Evolutionary conservation across 257 asterid species (phyloP).

Genomic region (Osmanthus fragrans): DNA sequence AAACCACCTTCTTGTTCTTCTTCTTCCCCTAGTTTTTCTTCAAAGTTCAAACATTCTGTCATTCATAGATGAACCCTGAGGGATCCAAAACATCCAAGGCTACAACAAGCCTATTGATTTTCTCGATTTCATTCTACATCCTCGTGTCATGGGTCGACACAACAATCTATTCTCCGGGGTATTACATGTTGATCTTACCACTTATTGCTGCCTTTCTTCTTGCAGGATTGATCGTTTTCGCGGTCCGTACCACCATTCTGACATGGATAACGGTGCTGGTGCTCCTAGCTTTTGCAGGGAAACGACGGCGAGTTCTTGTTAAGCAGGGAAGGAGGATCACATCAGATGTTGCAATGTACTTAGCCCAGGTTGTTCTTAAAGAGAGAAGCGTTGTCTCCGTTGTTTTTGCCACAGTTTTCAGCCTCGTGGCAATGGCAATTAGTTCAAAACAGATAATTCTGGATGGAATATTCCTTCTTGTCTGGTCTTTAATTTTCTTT

Average conservation of each 20-base stretch:
- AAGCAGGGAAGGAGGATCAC: slow-evolving; percentile 67
- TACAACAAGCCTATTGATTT: slow-evolving; percentile 37
- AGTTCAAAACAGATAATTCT: slow-evolving; percentile 23
- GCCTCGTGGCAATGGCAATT: slow-evolving; percentile 40
- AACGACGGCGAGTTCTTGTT: slow-evolving; percentile 62
- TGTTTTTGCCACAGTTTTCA: slow-evolving; percentile 43
- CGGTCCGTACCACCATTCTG: slow-evolving; percentile 57
- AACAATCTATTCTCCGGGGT: slow-evolving; percentile 13
- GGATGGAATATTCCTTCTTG: not conserved
- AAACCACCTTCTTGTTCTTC: not conserved
- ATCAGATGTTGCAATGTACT: slow-evolving; percentile 52
- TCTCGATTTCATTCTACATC: slow-evolving; percentile 41
- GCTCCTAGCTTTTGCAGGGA: slow-evolving; percentile 69
- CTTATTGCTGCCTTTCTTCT: slow-evolving; percentile 27
- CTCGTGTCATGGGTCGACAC: slow-evolving; percentile 27
- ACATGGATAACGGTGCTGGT: slow-evolving; percentile 79
- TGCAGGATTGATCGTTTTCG: slow-evolving; percentile 41
- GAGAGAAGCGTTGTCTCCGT: slow-evolving; percentile 55
- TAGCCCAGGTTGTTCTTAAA: slow-evolving; percentile 42
- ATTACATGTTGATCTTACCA: slow-evolving; percentile 24
- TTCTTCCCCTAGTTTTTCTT: slow-evolving; percentile 19
- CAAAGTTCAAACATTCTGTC: slow-evolving; percentile 17
- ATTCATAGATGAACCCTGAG: slow-evolving; percentile 35
- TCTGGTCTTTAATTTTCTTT: not conserved
- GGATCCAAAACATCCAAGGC: slow-evolving; percentile 36